Base-by-base conservation (phyloP, 805 yeast genomes). In the Zygosaccharomyces siamensis region DNA sequence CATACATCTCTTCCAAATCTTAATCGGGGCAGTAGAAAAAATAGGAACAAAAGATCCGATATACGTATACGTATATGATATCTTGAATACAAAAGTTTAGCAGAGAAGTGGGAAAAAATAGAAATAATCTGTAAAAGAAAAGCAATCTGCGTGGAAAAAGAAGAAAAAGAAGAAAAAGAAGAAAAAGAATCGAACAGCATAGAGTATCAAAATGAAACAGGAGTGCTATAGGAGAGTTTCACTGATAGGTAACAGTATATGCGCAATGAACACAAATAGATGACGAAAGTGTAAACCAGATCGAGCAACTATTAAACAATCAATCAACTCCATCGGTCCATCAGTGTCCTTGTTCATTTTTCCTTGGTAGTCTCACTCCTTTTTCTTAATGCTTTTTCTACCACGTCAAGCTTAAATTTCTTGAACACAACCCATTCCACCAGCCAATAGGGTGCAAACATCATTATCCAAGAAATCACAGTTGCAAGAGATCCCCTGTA, bases 401-500 rank as follows among this genome's bases (percentile, higher is more conserved):
- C 68, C 7, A 66, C 66, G 26, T 46, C 51, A 30, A 77, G 56
- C 44, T 68, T 69, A 56, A 78, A 77, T 57, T 73, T 74, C 32
- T 64, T 63, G 8, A 67, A 58, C 14, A 80, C 61, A 0, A 58
- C 61, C 43, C 51, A 55, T 51, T 77, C 81, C n/a, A 74, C 53
- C 11, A 80, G 31, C 57, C 72, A 73, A 43, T 76, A 67, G 10
- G 86, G 87, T 14, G 72, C 66, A 56, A 68, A 66, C 11, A 52
- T 51, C 32, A 68, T 57, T 3, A 72, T 53, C 53, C 61, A 66
- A 8, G 70, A 61, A 49, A 76, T 56, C 3, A 73, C 39, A 1
- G 59, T 53, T 3, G 82, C 76, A 63, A 65, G 63, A 0, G 68
- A 56, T 5, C 92, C 92, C 45, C 84, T 68, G 60, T 81, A 82